phyloP scores from a whole-genome alignment of 176 grass and related monocot species.

The Aegilops speltoides region DNA sequence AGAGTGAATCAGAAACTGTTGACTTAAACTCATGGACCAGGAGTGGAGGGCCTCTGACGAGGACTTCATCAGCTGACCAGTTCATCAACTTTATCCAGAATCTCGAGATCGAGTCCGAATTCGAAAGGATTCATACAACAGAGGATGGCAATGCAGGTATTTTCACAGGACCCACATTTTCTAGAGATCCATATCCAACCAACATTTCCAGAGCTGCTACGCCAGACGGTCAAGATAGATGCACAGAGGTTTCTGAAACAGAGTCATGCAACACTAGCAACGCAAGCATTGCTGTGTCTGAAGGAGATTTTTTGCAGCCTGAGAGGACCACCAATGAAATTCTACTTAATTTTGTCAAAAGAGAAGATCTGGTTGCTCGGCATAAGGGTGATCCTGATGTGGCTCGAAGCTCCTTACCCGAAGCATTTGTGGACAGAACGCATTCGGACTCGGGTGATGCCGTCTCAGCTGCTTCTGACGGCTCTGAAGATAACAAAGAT shows the following conservation, averaged over 20 bases:
- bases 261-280: not conserved
- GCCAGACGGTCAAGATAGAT: conserved; percentile 32
- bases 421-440: conserved; percentile 41
- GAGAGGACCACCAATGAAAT: conserved; percentile 59
- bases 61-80: conserved; percentile 68
- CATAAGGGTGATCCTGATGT: conserved; percentile 4
- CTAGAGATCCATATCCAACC: conserved; percentile 1
- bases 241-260: conserved; percentile 22
- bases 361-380: conserved; percentile 37
- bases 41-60: conserved; percentile 89
- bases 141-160: conserved; percentile 38
- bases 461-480: conserved; percentile 42
- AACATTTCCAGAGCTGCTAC: conserved; percentile 15
- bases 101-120: conserved; percentile 69
- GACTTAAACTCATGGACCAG: conserved; percentile 93
- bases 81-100: conserved; percentile 86
- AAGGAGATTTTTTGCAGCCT: conserved; percentile 72
- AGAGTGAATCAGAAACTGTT: conserved; percentile 84
- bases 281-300: conserved; percentile 49
- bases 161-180: conserved; percentile 16
- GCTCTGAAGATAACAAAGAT: conserved; percentile 35
- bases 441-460: conserved; percentile 44
- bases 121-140: not conserved
- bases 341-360: conserved; percentile 77
- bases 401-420: not conserved